These are phyloP conservation scores for Pythium volutum DNA, from an alignment of 352 stramenopile species.

Conservation along the genomic window DNA sequence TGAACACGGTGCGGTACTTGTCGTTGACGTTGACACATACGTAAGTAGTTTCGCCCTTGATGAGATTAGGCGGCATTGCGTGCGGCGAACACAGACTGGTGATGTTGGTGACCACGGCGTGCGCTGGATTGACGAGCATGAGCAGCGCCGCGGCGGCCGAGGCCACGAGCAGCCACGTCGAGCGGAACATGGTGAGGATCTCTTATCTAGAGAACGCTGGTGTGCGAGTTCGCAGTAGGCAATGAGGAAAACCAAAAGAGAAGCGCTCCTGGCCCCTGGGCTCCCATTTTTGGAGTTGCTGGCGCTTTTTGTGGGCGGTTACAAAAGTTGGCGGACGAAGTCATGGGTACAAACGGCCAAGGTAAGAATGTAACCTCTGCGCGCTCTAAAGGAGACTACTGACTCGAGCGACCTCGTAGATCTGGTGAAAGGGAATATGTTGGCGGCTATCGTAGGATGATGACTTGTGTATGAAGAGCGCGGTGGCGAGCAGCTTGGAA, in stretches of 20 bases:
- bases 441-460: neutral
- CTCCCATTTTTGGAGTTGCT: slow-evolving; percentile 6
- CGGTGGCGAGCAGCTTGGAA: neutral
- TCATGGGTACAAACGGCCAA: neutral
- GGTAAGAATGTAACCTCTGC: slow-evolving; percentile 16
- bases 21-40: slow-evolving; percentile 82
- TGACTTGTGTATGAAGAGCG: neutral
- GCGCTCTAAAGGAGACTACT: neutral
- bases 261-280: neutral
- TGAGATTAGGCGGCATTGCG: slow-evolving; percentile 39
- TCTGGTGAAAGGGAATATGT: neutral
- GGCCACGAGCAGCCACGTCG: slow-evolving; percentile 1
- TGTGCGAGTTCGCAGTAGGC: neutral
- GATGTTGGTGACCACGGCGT: slow-evolving; percentile 40
- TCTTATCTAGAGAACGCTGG: neutral
- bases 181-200: neutral
- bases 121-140: neutral
- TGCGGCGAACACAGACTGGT: slow-evolving; percentile 63
- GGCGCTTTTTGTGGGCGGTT: neutral
- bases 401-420: neutral
- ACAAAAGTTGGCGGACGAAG: neutral
- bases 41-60: slow-evolving; percentile 61
- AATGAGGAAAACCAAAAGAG: neutral
- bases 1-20: slow-evolving; percentile 72
- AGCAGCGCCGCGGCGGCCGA: neutral